Evolutionary conservation across 2,329 filamentous ascomycete species (phyloP), one percentile per base, ranked within the genome.

Genomic region (Cercospora sesami): DNA sequence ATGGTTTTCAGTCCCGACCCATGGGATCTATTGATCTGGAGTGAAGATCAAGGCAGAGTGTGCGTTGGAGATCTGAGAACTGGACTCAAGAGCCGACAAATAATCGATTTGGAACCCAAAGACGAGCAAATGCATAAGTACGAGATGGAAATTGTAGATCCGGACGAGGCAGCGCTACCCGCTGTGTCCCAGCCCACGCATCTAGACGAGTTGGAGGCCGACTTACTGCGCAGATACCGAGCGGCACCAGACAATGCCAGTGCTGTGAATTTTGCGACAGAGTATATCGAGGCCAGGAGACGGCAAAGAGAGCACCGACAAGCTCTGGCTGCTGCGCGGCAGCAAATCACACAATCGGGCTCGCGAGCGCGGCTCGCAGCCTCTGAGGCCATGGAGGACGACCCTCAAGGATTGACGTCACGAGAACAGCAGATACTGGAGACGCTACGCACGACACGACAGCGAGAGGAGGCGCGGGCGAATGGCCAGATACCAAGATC

Each of bases 1-100:
- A 96, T 98, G 91, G 86, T 90, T 1, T 99, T 99, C 77, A 93
- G 92, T 4, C 94, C 94, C 0, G 91, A 91, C 1, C 92, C 94
- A 0, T 94, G 90, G 83, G 94, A 97, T 77, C 86, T 99, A 18
- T 83, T 99, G 48, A 91, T 96, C 6, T 98, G 95, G 94, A 92
- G 93, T 8, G 95, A 99, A 79, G 92, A 97, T 74, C 90, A 91
- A 70, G 91, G 90, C 3, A 85, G 89, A 65, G 84, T 94, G 16
- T 92, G 91, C 42, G 83, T 94, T 45, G 90, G 90, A 5, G 92
- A 95, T 78, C 81, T 92, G 60, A 86, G 91, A 31, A 86, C 83
- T 72, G 87, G 89, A 23, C 89, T 92, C 69, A 82, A 85, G 58
- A 84, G 87, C 62, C 87, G 89, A 57, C 92, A 95, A 76, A 85